Conservation (phyloP, 75 land plant genomes). For the Adiantum capillusveneris region DNA sequence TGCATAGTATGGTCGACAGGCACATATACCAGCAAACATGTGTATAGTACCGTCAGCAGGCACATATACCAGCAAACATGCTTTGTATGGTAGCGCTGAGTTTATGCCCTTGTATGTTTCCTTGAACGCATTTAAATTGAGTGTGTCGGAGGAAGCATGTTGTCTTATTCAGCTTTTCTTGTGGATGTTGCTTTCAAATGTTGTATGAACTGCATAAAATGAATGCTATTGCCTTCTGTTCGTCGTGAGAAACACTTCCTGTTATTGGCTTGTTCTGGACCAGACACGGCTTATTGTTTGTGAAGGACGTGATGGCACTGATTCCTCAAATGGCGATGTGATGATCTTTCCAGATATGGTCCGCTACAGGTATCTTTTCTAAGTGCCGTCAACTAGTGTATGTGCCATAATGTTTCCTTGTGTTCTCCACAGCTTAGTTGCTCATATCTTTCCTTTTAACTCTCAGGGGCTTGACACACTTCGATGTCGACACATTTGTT, state of each 20-base stretch:
- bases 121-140: no score
- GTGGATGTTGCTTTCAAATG: no score
- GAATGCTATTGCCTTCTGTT: no score
- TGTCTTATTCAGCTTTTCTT: no score
- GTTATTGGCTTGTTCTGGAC: background rate
- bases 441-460: background rate
- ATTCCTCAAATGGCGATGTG: conserved; percentile 24
- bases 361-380: conserved; percentile 22
- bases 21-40: no score
- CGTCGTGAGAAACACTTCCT: no score
- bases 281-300: conserved; percentile 35
- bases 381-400: background rate
- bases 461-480: conserved; percentile 20
- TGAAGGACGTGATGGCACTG: conserved; percentile 24
- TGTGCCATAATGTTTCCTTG: background rate
- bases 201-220: no score
- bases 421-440: background rate
- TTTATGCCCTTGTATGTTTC: no score
- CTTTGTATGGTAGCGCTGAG: conserved; percentile 4
- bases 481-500: conserved; percentile 29
- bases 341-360: conserved; percentile 34
- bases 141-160: no score
- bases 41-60: no score
- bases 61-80: no score
- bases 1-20: no score